phyloP scores from a whole-genome alignment of 2,329 filamentous ascomycete genomes.

The Pseudonectria buxi region DNA sequence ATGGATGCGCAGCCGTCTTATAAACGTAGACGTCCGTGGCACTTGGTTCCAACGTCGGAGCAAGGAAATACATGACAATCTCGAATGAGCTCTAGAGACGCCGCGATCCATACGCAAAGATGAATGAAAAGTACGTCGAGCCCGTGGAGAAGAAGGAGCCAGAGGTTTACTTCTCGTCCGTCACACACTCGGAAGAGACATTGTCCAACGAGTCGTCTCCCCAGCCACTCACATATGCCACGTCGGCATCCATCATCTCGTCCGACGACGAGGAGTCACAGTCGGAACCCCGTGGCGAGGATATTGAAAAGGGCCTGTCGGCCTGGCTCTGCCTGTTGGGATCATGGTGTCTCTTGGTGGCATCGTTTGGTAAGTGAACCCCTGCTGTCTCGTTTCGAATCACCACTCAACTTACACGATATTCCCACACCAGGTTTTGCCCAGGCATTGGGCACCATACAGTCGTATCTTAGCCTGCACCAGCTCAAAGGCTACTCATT shows the following conservation, averaged over 20 bases:
- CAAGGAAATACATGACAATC: too few species aligned
- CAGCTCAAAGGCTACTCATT: slow-evolving; percentile 36
- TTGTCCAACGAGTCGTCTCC: too few species aligned
- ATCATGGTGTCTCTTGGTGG: slow-evolving; percentile 15
- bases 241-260: background rate
- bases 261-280: background rate
- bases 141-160: too few species aligned
- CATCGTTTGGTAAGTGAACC: slow-evolving; percentile 16
- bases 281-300: background rate
- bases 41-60: too few species aligned
- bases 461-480: slow-evolving; percentile 38
- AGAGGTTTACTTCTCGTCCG: too few species aligned
- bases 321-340: slow-evolving; percentile 21
- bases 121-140: too few species aligned
- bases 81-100: too few species aligned
- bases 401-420: background rate
- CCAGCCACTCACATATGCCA: background rate
- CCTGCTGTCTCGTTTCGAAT: background rate
- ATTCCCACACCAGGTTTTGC: slow-evolving; percentile 33
- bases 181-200: too few species aligned
- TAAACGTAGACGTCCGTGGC: too few species aligned
- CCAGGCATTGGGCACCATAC: slow-evolving; percentile 40
- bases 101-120: too few species aligned
- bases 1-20: too few species aligned
- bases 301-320: background rate